A percentile compares a stretch with the other conserved stretches of the same genome.
These are phyloP conservation scores for Tuber microsphaerosporum DNA, from an alignment of 495 filamentous ascomycete genomes.

Conservation along the genomic window DNA sequence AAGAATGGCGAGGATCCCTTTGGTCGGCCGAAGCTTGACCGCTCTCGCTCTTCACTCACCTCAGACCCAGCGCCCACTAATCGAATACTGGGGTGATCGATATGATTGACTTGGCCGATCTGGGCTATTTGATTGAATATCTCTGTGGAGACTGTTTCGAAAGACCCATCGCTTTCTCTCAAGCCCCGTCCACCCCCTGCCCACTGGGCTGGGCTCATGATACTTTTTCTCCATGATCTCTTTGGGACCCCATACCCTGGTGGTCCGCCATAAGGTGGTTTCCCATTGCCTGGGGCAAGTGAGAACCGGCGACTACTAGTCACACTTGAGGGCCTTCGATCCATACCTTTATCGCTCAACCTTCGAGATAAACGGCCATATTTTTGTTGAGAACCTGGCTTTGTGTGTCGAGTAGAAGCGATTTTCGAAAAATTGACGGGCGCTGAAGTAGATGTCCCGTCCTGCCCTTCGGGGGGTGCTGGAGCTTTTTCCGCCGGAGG, in stretches of 20 bases:
- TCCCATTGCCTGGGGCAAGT: slow-evolving; percentile 19
- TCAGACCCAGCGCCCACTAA: slow-evolving; percentile 28
- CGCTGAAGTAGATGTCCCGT: slow-evolving; percentile 6
- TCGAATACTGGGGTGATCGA: slow-evolving; percentile 28
- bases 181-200: slow-evolving; percentile 26
- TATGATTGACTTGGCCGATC: slow-evolving; percentile 23
- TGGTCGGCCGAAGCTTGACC: slow-evolving; percentile 17
- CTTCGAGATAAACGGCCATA: slow-evolving; percentile 12
- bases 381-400: slow-evolving; percentile 9
- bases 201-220: slow-evolving; percentile 24
- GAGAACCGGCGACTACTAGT: slow-evolving; percentile 23
- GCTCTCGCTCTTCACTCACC: slow-evolving; percentile 19
- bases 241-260: slow-evolving; percentile 32
- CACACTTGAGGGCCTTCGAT: slow-evolving; percentile 22
- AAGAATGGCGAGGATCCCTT: slow-evolving; percentile 34
- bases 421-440: slow-evolving; percentile 19
- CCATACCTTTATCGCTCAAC: slow-evolving; percentile 10
- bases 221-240: slow-evolving; percentile 31
- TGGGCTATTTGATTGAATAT: slow-evolving; percentile 33
- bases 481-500: slow-evolving; percentile 14
- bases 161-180: slow-evolving; percentile 32
- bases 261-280: slow-evolving; percentile 25
- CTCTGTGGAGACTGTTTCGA: slow-evolving; percentile 33
- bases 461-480: background rate
- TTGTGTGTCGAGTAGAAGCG: slow-evolving; percentile 14